phyloP scores from a whole-genome alignment of 2,329 filamentous ascomycete species.

The Hypoxylon sp. region DNA sequence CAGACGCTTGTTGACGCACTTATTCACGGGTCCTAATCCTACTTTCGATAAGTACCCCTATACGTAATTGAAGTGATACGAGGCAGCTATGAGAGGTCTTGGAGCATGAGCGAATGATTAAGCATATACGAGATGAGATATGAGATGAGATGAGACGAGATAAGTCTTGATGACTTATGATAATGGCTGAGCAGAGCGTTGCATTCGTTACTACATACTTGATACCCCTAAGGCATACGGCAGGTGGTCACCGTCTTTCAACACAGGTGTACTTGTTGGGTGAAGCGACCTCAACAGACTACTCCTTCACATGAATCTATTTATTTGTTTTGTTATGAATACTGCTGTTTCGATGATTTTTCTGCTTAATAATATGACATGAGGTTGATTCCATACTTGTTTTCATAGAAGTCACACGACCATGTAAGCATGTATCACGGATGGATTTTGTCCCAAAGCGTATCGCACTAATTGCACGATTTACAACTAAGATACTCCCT shows the following conservation, averaged over 20 bases:
- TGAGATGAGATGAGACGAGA: slow-evolving; percentile 18
- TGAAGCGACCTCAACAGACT: background rate
- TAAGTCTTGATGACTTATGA: slow-evolving; percentile 13
- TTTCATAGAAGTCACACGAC: background rate
- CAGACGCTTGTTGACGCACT: slow-evolving; percentile 64
- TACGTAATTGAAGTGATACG: background rate
- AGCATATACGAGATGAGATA: slow-evolving; percentile 8
- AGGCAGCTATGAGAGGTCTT: background rate
- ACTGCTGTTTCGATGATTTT: background rate
- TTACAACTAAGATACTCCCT: background rate
- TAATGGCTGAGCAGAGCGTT: slow-evolving; percentile 7
- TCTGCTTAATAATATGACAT: background rate
- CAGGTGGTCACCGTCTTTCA: slow-evolving; percentile 20
- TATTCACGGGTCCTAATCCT: slow-evolving; percentile 34
- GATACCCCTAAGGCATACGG: slow-evolving; percentile 27
- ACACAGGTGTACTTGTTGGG: slow-evolving; percentile 5
- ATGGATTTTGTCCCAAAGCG: background rate
- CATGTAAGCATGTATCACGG: background rate
- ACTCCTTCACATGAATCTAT: background rate
- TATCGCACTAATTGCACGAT: background rate
- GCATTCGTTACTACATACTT: slow-evolving; percentile 24
- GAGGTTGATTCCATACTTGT: too few species aligned
- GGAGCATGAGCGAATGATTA: background rate
- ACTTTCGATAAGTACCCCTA: background rate
- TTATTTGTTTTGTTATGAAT: background rate